phyloP scores from a whole-genome alignment of 306 rosid species.

The Bauhinia variegata region DNA sequence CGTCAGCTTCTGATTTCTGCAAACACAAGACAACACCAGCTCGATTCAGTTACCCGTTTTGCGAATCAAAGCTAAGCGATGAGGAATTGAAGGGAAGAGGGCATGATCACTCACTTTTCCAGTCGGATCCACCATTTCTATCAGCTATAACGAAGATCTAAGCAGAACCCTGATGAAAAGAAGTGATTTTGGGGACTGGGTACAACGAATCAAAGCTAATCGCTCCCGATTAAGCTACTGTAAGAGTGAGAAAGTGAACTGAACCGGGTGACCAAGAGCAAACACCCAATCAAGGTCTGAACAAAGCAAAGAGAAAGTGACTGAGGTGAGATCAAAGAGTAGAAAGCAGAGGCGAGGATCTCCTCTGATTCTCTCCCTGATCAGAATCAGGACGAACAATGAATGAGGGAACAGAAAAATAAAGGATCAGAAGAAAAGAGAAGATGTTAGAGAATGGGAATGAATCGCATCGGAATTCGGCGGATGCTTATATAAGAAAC shows the following conservation, averaged over 20 bases:
- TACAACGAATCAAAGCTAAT: not conserved
- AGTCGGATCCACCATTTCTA: constrained; percentile 67
- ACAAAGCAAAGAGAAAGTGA: constrained; percentile 29
- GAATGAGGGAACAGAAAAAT: too few species aligned
- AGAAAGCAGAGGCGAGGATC: too few species aligned
- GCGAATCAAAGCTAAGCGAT: not conserved
- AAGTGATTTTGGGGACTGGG: constrained; percentile 23
- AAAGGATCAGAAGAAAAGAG: not conserved
- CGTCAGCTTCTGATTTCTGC: constrained; percentile 86
- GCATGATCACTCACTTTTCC: constrained; percentile 61
- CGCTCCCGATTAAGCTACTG: not conserved
- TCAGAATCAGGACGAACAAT: not conserved
- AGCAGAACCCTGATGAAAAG: constrained; percentile 40
- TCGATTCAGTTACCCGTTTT: constrained; percentile 35
- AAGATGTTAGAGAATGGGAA: not conserved
- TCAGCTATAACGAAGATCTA: constrained; percentile 41
- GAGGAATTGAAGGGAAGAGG: not conserved
- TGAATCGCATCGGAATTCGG: constrained; percentile 20
- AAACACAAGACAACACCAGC: constrained; percentile 15
- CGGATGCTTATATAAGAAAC: not conserved
- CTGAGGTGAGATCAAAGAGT: constrained; percentile 29
- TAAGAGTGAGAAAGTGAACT: not conserved
- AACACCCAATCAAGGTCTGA: not conserved
- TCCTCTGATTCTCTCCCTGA: not conserved
- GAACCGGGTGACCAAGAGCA: not conserved